Evolutionary conservation across 495 filamentous ascomycete genomes (phyloP).

Genomic region (Aspergillus saccharolyticus): DNA sequence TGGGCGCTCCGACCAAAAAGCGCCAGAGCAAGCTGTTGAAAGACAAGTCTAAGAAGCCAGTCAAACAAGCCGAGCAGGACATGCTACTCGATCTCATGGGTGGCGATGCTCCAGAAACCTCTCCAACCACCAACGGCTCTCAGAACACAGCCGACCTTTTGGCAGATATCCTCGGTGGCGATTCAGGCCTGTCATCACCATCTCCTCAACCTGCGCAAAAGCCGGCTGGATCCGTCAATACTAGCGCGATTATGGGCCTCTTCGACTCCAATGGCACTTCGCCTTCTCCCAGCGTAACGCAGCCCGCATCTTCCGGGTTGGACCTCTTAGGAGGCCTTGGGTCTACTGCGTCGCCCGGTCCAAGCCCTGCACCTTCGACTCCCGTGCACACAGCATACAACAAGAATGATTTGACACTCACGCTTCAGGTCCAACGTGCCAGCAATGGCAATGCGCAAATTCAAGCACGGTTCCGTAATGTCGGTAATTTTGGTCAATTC

Average conservation of each 20-base stretch:
- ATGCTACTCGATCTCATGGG: conserved; percentile 90
- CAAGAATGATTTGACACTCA: conserved; percentile 77
- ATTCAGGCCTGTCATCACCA: conserved; percentile 48
- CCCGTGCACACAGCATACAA: conserved; percentile 67
- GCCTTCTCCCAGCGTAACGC: conserved; percentile 31
- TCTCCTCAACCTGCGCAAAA: conserved; percentile 49
- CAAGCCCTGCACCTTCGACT: conserved; percentile 37
- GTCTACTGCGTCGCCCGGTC: conserved; percentile 37
- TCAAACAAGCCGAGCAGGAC: conserved; percentile 83
- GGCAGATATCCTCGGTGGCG: conserved; percentile 68
- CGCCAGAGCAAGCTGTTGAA: conserved; percentile 65
- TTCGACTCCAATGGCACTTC: conserved; percentile 47
- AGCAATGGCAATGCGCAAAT: conserved; percentile 67
- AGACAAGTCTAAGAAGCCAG: conserved; percentile 64
- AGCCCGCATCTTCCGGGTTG: conserved; percentile 40
- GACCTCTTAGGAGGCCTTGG: conserved; percentile 47
- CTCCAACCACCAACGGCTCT: conserved; percentile 54
- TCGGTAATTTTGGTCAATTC: conserved; percentile 57
- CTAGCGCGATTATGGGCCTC: conserved; percentile 83
- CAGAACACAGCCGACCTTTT: conserved; percentile 82
- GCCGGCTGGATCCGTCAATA: conserved; percentile 44
- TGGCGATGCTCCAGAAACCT: conserved; percentile 56
- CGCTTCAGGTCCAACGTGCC: conserved; percentile 75
- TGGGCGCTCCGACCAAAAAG: conserved; percentile 81
- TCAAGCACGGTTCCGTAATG: conserved; percentile 76